Base-by-base conservation (phyloP, 2,329 filamentous ascomycete genomes). In the Fusarium sp. region DNA sequence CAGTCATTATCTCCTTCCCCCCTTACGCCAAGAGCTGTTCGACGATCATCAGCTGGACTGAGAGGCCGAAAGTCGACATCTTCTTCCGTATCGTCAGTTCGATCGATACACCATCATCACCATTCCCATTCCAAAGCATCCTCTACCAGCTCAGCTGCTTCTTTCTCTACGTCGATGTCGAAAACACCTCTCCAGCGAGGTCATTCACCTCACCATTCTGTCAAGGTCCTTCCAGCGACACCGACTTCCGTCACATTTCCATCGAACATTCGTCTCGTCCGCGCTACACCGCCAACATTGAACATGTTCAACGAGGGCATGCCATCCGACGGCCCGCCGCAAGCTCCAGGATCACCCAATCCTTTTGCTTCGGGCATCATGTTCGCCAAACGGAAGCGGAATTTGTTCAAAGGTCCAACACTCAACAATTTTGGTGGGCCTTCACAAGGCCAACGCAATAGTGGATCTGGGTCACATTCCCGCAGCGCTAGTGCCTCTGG, bases 1-100 rank as follows among this genome's bases (percentile, higher is more conserved):
- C 92, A 94, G 64, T 97, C 94, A 0, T 82, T 97, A 11, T 97
- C 94, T 0, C 96, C 96, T 0, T 91, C 91, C 4, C 95, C 96
- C 0, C 80, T 98, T 40, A 98, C 96, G 1, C 95, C 96, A 5
- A 91, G 94, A 39, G 93, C 92, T 1, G 92, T 97, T 74, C 90
- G 96, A 13, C 91, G 94, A 36, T 90, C 93, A 4, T 97, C 94
- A 7, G 89, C 87, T 43, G 95, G 95, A 31, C 86, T 98, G 44
- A 89, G 95, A 28, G 95, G 96, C 38, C 90, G 96, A 64, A 98
- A 98, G 78, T 98, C 95, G 1, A 99, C 96, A 0, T 98, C 94
- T 0, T 97, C 94, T 0, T 98, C 95, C 0, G 90, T 99, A 17
- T 98, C 94, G 1, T 97, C 94, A 0, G 91, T 99, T 59, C 91